phyloP scores from a whole-genome alignment of 768 basidiomycete species.

The Paxillus involutus region DNA sequence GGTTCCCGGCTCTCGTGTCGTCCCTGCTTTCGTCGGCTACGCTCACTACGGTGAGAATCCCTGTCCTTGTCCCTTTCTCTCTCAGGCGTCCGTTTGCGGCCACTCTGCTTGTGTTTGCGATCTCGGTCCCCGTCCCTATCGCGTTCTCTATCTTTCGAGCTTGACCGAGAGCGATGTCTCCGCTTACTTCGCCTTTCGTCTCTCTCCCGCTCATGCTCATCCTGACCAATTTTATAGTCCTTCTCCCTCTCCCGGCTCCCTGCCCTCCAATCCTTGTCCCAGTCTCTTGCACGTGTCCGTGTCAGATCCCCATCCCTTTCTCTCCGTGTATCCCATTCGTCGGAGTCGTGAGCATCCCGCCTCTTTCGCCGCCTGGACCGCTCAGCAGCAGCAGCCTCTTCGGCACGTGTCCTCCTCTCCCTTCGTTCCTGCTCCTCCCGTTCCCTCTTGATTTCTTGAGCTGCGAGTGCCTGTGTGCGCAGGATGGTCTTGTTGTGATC shows the following conservation, averaged over 20 bases:
- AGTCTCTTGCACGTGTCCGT: slow-evolving; percentile 41
- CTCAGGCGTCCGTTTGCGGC: slow-evolving; percentile 19
- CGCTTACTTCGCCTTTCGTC: slow-evolving; percentile 19
- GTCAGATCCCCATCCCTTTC: slow-evolving; percentile 39
- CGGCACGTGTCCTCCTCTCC: slow-evolving; percentile 64
- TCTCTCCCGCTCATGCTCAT: slow-evolving; percentile 22
- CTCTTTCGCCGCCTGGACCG: slow-evolving; percentile 42
- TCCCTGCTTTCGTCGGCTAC: slow-evolving; percentile 23
- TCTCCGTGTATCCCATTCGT: slow-evolving; percentile 38
- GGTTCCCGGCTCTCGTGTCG: slow-evolving; percentile 22
- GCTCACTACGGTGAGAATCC: slow-evolving; percentile 15
- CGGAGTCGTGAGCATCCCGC: slow-evolving; percentile 28
- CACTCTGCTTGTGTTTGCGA: slow-evolving; percentile 19
- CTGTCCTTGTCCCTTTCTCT: slow-evolving; percentile 11
- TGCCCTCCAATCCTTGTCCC: slow-evolving; percentile 48
- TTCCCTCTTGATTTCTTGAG: slow-evolving; percentile 69
- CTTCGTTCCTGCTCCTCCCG: slow-evolving; percentile 63
- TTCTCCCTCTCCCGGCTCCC: slow-evolving; percentile 53
- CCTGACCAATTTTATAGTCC: slow-evolving; percentile 41
- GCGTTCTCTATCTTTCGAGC: slow-evolving; percentile 21
- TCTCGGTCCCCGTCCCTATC: slow-evolving; percentile 14
- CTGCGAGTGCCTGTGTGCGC: slow-evolving; percentile 68
- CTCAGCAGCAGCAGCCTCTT: slow-evolving; percentile 75
- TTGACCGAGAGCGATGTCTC: slow-evolving; percentile 30
- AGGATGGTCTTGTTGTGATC: slow-evolving; percentile 91